Base-by-base conservation (phyloP, 2,329 filamentous ascomycete genomes). In the Microcera coccophila region DNA sequence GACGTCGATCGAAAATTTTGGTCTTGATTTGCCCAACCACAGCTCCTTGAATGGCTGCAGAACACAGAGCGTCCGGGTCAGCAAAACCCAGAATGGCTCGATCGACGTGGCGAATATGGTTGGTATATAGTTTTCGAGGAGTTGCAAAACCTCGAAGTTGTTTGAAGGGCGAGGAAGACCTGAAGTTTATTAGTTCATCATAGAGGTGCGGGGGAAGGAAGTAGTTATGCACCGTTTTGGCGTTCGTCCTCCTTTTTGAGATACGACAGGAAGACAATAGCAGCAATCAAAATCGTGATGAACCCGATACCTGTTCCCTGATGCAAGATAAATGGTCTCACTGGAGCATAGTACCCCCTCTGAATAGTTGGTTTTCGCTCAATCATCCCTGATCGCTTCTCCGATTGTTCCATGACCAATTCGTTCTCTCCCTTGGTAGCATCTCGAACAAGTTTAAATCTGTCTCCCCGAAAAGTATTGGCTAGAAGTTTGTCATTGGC, bases 1-100 rank as follows among this genome's bases (percentile, higher is more conserved):
- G 0, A 66, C 58, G 3, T 74, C 55, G 0, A 77, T 45, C 0
- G 75, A 69, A 0, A 63, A 57, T 0, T 67, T 64, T 0, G 66
- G 47, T 1, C 44, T 37, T 0, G 66, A 62, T 3, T 49, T 54
- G 0, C 74, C 70, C 4, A 51, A 45, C 16, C 66, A 65, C 0
- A 83, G 59, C 12, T 76, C 69, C 2, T 74, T 65, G 15, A 79
- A 73, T 0, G 79, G 79, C 21, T 79, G 73, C 0, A 83, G 47
- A 8, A 80, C 54, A 31, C 76, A 81, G 0, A 80, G 49, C 0
- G 75, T 41, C 0, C 79, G 66, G 32, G 79, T 82, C 0, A 84
- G 43, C 0, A 81, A 52, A 0, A 79, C 60, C 73, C 79, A 80
- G 1, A 76, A 66, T 0, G 79, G 78, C 26, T 84, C 79, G 0